A percentile compares a stretch with the other conserved stretches of the same genome.
These are phyloP conservation scores for Quercus robur DNA, from an alignment of 306 rosid genomes.

Conservation along the genomic window DNA sequence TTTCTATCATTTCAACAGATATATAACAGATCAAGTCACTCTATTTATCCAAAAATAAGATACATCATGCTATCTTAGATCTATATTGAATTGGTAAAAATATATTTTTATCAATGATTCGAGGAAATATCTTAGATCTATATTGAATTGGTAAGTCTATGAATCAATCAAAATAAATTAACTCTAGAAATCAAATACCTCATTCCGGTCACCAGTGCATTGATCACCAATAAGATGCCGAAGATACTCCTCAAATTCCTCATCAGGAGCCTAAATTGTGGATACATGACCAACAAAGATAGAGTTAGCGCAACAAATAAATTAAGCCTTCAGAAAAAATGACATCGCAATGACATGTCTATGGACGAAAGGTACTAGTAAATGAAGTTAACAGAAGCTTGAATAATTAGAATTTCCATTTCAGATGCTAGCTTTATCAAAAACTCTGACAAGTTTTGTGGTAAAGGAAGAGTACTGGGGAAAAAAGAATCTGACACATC, in stretches of 20 bases:
- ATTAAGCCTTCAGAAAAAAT: background rate
- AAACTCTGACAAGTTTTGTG: slow-evolving; percentile 2
- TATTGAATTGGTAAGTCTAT: background rate
- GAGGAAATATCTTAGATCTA: background rate
- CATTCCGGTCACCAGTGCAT: slow-evolving; percentile 73
- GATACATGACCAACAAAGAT: slow-evolving; percentile 12
- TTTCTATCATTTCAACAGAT: background rate
- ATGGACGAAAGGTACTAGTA: background rate
- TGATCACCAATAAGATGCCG: slow-evolving; percentile 78
- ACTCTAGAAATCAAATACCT: slow-evolving; percentile 45
- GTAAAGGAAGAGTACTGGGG: background rate
- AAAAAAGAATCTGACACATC: background rate
- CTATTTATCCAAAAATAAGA: background rate
- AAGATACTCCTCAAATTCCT: slow-evolving; percentile 92
- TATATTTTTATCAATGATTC: background rate
- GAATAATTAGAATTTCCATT: slow-evolving; percentile 1
- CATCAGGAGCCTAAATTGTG: slow-evolving; percentile 86
- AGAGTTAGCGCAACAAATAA: slow-evolving; percentile 21
- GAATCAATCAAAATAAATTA: background rate
- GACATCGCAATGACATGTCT: background rate
- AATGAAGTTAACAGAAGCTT: slow-evolving; percentile 18
- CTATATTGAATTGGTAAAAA: background rate
- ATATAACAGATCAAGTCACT: background rate
- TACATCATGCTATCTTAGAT: background rate
- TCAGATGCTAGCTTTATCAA: slow-evolving; percentile 4